These are phyloP conservation scores for Escovopsis sp. DNA, from an alignment of 2,329 filamentous ascomycete species.

Conservation along the genomic window DNA sequence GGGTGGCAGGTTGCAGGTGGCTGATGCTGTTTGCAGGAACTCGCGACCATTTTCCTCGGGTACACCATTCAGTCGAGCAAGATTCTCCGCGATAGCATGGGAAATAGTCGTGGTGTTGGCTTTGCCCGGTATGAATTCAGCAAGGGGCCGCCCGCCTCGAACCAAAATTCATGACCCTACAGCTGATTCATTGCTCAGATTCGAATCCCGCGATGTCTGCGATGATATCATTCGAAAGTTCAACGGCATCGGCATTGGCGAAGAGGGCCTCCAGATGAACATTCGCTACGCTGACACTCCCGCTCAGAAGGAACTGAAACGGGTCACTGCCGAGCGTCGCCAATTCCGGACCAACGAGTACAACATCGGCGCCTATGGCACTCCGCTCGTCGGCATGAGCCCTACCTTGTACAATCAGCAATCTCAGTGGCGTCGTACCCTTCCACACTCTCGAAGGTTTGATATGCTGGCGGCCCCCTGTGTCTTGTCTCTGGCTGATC, in stretches of 20 bases:
- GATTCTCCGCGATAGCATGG: slow-evolving; percentile 82
- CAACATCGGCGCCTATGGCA: slow-evolving; percentile 58
- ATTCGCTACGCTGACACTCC: slow-evolving; percentile 96
- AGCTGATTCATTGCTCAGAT: slow-evolving; percentile 21
- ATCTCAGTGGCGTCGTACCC: slow-evolving; percentile 22
- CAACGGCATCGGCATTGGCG: slow-evolving; percentile 63
- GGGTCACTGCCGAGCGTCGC: slow-evolving; percentile 85
- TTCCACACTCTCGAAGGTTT: slow-evolving; percentile 18
- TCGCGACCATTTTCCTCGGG: slow-evolving; percentile 63
- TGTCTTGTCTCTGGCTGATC: slow-evolving; percentile 1
- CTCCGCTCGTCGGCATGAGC: slow-evolving; percentile 41
- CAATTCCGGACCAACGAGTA: slow-evolving; percentile 96
- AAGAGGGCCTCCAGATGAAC: slow-evolving; percentile 72
- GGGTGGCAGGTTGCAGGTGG: too few species aligned
- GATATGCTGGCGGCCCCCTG: slow-evolving; percentile 1
- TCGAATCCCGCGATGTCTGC: slow-evolving; percentile 77
- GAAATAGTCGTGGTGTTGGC: slow-evolving; percentile 89
- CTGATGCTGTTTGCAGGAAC: slow-evolving; percentile 35
- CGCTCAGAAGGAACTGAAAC: slow-evolving; percentile 91
- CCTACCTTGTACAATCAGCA: slow-evolving; percentile 22
- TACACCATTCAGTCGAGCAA: slow-evolving; percentile 84
- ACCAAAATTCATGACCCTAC: too few species aligned
- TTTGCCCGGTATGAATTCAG: slow-evolving; percentile 65
- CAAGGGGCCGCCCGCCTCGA: too few species aligned
- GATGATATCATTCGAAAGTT: slow-evolving; percentile 79